phyloP scores from a whole-genome alignment of 2,329 filamentous ascomycete genomes.

The Coleophoma eucalyptorum region DNA sequence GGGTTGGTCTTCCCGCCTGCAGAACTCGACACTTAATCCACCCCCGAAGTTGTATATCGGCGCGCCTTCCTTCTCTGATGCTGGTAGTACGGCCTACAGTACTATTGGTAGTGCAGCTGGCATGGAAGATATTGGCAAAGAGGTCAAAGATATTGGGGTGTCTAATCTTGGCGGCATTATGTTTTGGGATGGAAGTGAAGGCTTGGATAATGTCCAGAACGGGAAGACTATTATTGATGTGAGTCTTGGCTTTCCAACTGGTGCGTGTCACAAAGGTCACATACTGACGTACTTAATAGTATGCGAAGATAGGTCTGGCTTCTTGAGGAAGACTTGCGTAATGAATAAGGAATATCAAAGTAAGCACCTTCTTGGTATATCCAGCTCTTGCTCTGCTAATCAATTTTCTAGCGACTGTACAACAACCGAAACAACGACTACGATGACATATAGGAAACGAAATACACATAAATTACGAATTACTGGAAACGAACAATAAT shows the following conservation, averaged over 20 bases:
- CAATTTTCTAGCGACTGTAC: too few species aligned
- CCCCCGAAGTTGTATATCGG: slow-evolving; percentile 31
- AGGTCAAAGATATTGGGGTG: slow-evolving; percentile 22
- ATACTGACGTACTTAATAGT: slow-evolving; percentile 1
- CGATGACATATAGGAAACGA: neutral
- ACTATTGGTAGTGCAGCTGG: slow-evolving; percentile 15
- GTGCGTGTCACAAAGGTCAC: neutral
- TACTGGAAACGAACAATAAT: neutral
- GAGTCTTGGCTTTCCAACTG: neutral
- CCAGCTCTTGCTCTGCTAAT: neutral
- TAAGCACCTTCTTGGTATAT: neutral
- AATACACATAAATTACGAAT: neutral
- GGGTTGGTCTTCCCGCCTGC: slow-evolving; percentile 28
- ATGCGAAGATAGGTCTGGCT: slow-evolving; percentile 16
- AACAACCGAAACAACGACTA: too few species aligned
- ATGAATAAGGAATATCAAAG: neutral
- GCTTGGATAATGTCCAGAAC: slow-evolving; percentile 21
- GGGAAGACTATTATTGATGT: slow-evolving; percentile 17
- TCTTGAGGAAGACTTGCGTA: neutral
- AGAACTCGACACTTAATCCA: neutral
- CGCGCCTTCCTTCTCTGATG: slow-evolving; percentile 25
- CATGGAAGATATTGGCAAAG: slow-evolving; percentile 24
- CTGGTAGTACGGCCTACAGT: slow-evolving; percentile 28
- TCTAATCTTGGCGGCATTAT: slow-evolving; percentile 34
- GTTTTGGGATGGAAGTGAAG: slow-evolving; percentile 33